These are phyloP conservation scores for Pelargonium australe DNA, from an alignment of 441 rosid genomes.

Conservation along the genomic window DNA sequence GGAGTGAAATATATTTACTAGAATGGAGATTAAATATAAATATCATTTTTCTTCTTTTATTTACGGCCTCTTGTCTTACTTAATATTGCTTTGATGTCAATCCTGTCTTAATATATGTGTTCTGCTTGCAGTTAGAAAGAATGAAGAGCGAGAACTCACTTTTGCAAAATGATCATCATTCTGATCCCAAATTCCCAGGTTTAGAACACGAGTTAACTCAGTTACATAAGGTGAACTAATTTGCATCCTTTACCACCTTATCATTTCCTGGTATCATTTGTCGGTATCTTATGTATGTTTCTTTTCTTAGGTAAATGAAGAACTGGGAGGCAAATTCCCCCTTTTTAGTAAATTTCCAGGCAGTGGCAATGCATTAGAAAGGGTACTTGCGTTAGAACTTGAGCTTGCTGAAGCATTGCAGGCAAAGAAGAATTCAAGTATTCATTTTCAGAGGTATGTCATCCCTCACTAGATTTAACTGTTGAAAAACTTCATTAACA, in stretches of 20 bases:
- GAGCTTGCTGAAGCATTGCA: conserved; percentile 90
- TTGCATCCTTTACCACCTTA: conserved; percentile 6
- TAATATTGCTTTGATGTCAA: conserved; percentile 13
- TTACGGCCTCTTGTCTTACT: not conserved
- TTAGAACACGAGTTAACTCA: conserved; percentile 60
- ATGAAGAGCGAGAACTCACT: conserved; percentile 90
- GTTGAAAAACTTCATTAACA: not conserved
- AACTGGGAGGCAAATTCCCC: conserved; percentile 72
- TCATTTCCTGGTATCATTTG: conserved; percentile 10
- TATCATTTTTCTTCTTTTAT: not conserved
- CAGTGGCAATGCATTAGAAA: conserved; percentile 67
- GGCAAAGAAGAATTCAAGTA: conserved; percentile 56
- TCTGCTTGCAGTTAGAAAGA: conserved; percentile 60
- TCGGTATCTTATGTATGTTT: conserved; percentile 14
- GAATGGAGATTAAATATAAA: conserved; percentile 7
- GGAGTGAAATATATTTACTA: conserved; percentile 3
- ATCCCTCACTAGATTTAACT: conserved; percentile 6
- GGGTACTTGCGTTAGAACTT: conserved; percentile 88
- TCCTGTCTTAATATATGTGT: conserved; percentile 11
- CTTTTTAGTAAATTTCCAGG: conserved; percentile 46
- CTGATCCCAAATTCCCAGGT: conserved; percentile 52
- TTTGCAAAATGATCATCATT: conserved; percentile 42
- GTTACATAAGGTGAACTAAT: conserved; percentile 55
- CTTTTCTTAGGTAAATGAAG: conserved; percentile 71
- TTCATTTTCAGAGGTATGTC: conserved; percentile 73